phyloP scores from a whole-genome alignment of 164 flowering plant genomes.

The Piper betle region DNA sequence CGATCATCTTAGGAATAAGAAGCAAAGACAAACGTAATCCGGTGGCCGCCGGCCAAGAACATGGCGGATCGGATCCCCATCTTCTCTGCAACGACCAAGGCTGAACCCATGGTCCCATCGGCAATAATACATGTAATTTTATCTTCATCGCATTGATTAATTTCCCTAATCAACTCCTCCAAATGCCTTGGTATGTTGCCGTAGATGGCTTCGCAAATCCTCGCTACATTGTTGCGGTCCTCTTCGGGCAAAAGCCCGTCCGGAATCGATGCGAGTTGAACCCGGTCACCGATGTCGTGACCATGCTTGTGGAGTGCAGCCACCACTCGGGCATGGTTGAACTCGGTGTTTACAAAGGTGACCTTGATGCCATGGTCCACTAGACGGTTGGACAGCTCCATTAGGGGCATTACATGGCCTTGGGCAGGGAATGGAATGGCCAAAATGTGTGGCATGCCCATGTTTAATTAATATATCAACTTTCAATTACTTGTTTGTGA shows the following conservation, averaged over 20 bases:
- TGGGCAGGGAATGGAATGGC: slow-evolving; percentile 4
- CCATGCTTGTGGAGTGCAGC: background rate
- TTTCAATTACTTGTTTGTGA: too few species aligned
- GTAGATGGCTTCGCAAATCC: background rate
- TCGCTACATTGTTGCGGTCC: slow-evolving; percentile 2
- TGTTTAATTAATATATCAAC: background rate
- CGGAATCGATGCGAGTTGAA: slow-evolving; percentile 8
- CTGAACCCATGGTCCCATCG: slow-evolving; percentile 13
- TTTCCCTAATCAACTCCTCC: slow-evolving; percentile 9
- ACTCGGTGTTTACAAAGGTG: slow-evolving; percentile 20
- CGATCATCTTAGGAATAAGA: slow-evolving; percentile 15
- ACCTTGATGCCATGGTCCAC: slow-evolving; percentile 16
- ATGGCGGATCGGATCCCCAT: slow-evolving; percentile 13
- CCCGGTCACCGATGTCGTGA: background rate
- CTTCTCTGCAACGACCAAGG: slow-evolving; percentile 14
- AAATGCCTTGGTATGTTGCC: slow-evolving; percentile 10
- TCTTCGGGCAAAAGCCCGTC: slow-evolving; percentile 9
- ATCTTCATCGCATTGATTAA: slow-evolving; percentile 2
- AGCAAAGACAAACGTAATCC: slow-evolving; percentile 2
- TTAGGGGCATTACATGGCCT: slow-evolving; percentile 18
- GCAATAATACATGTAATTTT: slow-evolving; percentile 21
- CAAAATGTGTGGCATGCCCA: slow-evolving; percentile 4
- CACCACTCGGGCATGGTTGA: slow-evolving; percentile 1
- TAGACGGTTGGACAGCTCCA: slow-evolving; percentile 14
- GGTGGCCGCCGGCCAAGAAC: slow-evolving; percentile 7